phyloP scores from a whole-genome alignment of 2,329 filamentous ascomycete genomes.

The Curvularia verruculosa region DNA sequence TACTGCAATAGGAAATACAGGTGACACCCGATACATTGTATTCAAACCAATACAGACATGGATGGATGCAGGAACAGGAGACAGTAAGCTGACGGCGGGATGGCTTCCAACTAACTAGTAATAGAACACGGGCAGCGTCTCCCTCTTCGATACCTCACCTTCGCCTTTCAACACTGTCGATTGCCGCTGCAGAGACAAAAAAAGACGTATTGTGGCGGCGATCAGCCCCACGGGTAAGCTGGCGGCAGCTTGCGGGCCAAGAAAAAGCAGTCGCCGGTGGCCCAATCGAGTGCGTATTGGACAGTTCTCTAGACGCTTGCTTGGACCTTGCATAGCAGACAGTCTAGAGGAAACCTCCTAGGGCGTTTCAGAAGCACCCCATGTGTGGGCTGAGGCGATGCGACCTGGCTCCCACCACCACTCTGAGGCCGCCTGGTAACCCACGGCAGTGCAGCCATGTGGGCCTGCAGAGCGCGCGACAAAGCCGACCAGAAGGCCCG shows the following conservation, averaged over 20 bases:
- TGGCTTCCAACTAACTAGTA: slow-evolving; percentile 6
- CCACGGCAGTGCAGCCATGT: slow-evolving; percentile 24
- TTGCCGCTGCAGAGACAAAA: not conserved
- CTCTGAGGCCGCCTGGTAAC: slow-evolving; percentile 18
- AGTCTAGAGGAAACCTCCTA: slow-evolving; percentile 26
- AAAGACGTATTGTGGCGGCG: not conserved
- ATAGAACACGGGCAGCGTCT: slow-evolving; percentile 2
- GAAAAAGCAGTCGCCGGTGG: slow-evolving; percentile 6
- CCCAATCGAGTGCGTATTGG: slow-evolving; percentile 15
- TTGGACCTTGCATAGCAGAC: slow-evolving; percentile 31
- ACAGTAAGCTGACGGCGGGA: not conserved
- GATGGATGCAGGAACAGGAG: slow-evolving; percentile 9
- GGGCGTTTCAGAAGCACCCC: slow-evolving; percentile 42
- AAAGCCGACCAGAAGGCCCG: slow-evolving; percentile 32
- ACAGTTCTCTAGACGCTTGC: slow-evolving; percentile 25
- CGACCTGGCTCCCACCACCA: slow-evolving; percentile 26
- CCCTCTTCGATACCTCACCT: not conserved
- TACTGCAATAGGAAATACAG: slow-evolving; percentile 12
- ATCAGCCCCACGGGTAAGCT: slow-evolving; percentile 1
- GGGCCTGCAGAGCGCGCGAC: slow-evolving; percentile 40
- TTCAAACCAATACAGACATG: slow-evolving; percentile 9
- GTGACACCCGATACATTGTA: slow-evolving; percentile 8
- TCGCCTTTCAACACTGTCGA: not conserved
- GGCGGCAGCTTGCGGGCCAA: slow-evolving; percentile 6
- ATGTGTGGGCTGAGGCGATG: slow-evolving; percentile 18